These are phyloP conservation scores for Salvia rosmarinus DNA, from an alignment of 257 asterid genomes.

Conservation along the genomic window DNA sequence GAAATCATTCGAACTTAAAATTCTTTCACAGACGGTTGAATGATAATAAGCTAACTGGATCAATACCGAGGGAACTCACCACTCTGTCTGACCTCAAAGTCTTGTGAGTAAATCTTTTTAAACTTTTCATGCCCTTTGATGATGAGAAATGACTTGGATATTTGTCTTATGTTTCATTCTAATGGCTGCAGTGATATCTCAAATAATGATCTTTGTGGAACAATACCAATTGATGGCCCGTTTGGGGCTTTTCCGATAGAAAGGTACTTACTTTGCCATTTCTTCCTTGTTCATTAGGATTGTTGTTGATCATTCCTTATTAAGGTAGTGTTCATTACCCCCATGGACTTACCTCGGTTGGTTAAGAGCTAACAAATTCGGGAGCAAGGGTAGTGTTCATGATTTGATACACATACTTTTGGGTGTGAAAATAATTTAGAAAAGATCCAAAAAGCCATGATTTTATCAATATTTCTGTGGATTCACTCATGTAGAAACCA, in stretches of 20 bases:
- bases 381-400: conserved; percentile 2
- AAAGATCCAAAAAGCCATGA: neutral
- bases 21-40: conserved; percentile 61
- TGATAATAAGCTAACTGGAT: conserved; percentile 76
- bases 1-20: neutral
- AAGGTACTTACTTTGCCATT: conserved; percentile 47
- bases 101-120: conserved; percentile 57
- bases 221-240: conserved; percentile 90
- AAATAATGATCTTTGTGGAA: conserved; percentile 80
- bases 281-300: neutral
- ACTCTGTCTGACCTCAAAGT: conserved; percentile 67
- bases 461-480: neutral
- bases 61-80: conserved; percentile 87
- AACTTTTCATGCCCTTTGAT: neutral
- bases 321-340: neutral
- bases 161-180: neutral
- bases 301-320: neutral
- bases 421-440: neutral
- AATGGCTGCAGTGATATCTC: conserved; percentile 74
- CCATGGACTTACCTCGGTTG: no score
- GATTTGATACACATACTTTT: neutral
- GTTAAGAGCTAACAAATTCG: no score
- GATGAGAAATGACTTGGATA: neutral
- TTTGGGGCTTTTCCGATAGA: conserved; percentile 69
- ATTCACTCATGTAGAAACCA: conserved; percentile 7